Evolutionary conservation across 2,329 filamentous ascomycete genomes (phyloP), one percentile per base, ranked within the genome.

Genomic region (Pyrenophora seminiperda): DNA sequence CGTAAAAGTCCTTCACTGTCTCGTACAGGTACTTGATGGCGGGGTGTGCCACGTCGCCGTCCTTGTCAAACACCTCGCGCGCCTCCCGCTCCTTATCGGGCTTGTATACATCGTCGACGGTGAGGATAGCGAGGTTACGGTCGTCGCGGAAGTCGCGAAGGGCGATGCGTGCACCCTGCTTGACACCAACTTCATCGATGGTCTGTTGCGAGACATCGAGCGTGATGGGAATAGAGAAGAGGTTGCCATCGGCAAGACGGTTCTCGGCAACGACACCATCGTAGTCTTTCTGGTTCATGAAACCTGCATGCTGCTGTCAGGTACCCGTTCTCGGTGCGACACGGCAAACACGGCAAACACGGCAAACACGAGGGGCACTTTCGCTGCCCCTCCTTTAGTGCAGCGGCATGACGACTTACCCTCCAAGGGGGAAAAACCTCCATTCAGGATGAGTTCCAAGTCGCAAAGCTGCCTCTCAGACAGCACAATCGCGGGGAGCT

Each of bases 251-350:
- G 51, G 85, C 85, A 51, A 99, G 88, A 66, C 94, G 90, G 79
- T 89, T 87, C 65, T 93, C 85, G 75, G 88, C 86, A 62, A 97
- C 92, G 59, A 99, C 94, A 58, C 91, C 87, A 76, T 96, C 89
- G 82, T 96, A 99, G 77, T 99, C 94, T 78, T 91, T 88, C 82
- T 99, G 86, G 76, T 85, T 96, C 89, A 99, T 88, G 81, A 99
- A 99, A 70, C 92, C 91, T 96, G 57, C 37, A 40, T 38, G 10
- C 18, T 33, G 24, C 33, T 32, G 47, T 59, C 47, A 56, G 51
- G 38, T 38, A 17, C 17, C 19, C 14, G 17, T 22, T 11, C 24
- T 45, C 22, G 33, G 10, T 33, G n/a, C n/a, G n/a, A n/a, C n/a
- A n/a, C n/a, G n/a, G 4, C 20, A 22, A 22, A 22, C 20, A 22